These are phyloP conservation scores for Ottelia alismoides DNA, from an alignment of 106 monocot species.

Conservation along the genomic window DNA sequence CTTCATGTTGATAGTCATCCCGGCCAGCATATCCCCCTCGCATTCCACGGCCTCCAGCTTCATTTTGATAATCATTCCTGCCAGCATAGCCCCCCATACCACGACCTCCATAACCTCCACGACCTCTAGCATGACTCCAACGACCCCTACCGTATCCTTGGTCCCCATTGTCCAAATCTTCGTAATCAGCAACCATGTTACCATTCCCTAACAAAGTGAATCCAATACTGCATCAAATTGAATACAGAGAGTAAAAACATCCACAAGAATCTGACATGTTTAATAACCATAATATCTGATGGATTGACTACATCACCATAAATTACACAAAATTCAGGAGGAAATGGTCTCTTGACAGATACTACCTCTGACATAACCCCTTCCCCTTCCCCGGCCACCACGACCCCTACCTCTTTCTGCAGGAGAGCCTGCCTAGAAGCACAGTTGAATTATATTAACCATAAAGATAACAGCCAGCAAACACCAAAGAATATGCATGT, in stretches of 20 bases:
- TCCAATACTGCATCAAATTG: not conserved
- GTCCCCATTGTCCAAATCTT: not conserved
- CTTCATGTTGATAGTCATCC: not conserved
- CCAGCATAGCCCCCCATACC: too few relatives aligned
- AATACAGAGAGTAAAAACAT: too few relatives aligned
- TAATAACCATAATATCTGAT: too few relatives aligned
- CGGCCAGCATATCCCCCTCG: slow-evolving; percentile 1
- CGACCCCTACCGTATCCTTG: not conserved
- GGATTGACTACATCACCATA: too few relatives aligned
- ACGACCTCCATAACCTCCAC: not conserved
- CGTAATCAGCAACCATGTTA: slow-evolving; percentile 1
- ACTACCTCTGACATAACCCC: not conserved
- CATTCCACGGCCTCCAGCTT: slow-evolving; percentile 1
- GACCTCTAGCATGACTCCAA: not conserved
- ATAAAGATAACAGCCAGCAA: not conserved
- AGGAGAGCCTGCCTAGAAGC: not conserved
- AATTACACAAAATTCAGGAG: not conserved
- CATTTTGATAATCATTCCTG: too few relatives aligned
- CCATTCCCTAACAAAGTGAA: not conserved
- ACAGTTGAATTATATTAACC: not conserved
- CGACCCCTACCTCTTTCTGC: not conserved
- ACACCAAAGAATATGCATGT: too few relatives aligned
- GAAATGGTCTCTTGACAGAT: not conserved
- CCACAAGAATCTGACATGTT: too few relatives aligned
- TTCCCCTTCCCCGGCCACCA: not conserved